phyloP scores from a whole-genome alignment of 768 basidiomycete genomes.

The Leccinum subgranulosum region DNA sequence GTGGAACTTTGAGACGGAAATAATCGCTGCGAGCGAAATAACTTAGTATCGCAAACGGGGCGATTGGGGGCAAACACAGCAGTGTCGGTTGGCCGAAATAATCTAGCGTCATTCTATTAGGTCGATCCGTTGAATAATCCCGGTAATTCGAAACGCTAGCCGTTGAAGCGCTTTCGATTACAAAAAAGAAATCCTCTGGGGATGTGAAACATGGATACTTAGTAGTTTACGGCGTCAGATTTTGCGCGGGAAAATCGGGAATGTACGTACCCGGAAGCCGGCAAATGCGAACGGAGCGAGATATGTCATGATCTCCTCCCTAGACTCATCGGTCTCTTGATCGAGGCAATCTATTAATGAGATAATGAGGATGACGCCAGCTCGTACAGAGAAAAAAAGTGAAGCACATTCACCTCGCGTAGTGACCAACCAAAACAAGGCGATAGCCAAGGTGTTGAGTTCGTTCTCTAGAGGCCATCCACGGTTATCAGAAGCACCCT shows the following conservation, averaged over 20 bases:
- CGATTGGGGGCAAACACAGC: constrained; percentile 40
- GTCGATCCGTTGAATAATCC: constrained; percentile 29
- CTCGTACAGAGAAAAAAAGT: neutral
- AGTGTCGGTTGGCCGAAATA: constrained; percentile 42
- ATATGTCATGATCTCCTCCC: constrained; percentile 33
- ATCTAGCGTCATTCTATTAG: constrained; percentile 28
- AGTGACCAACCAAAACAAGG: constrained; percentile 46
- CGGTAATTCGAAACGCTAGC: constrained; percentile 22
- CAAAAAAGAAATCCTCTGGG: constrained; percentile 35
- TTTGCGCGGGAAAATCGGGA: neutral
- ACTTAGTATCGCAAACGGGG: constrained; percentile 45
- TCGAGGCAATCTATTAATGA: constrained; percentile 17
- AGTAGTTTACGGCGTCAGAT: constrained; percentile 10
- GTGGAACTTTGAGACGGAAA: constrained; percentile 34
- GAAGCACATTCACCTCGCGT: constrained; percentile 23
- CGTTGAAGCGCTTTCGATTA: constrained; percentile 11
- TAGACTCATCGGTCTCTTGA: constrained; percentile 33
- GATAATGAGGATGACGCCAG: neutral
- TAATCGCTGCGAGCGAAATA: constrained; percentile 46
- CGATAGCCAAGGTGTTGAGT: constrained; percentile 43
- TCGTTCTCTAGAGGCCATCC: constrained; percentile 51
- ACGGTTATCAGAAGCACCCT: constrained; percentile 35
- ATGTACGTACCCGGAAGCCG: constrained; percentile 44
- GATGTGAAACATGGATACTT: constrained; percentile 38
- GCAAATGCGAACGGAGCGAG: constrained; percentile 48